phyloP scores from a whole-genome alignment of 345 rosid genomes.

The Melastoma malabathricum region DNA sequence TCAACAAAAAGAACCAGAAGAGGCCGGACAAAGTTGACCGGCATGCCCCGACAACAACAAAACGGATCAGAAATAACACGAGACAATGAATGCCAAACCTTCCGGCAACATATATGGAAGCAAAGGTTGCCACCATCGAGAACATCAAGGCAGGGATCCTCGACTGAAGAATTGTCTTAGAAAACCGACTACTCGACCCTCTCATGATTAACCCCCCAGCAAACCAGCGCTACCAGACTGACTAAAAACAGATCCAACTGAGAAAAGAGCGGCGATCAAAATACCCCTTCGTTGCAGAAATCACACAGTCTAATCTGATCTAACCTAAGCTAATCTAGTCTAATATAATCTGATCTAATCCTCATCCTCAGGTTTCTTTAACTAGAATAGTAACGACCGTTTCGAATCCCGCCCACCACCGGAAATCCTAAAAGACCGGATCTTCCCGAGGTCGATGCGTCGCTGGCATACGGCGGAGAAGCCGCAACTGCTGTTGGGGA shows the following conservation, averaged over 20 bases:
- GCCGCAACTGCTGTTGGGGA: too few species aligned
- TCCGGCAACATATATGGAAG: constrained; percentile 68
- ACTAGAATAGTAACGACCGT: too few species aligned
- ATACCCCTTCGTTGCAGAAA: too few species aligned
- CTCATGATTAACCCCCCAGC: background rate
- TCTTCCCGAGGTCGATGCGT: too few species aligned
- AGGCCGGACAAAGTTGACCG: background rate
- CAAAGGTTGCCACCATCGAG: constrained; percentile 56
- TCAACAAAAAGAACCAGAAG: constrained; percentile 1
- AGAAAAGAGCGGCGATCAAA: background rate
- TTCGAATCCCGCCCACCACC: background rate
- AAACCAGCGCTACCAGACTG: background rate
- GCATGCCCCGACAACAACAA: background rate
- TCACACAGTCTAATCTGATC: too few species aligned
- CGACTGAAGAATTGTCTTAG: constrained; percentile 22
- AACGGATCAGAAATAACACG: background rate
- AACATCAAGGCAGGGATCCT: constrained; percentile 48
- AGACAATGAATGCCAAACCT: constrained; percentile 28
- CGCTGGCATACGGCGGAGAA: too few species aligned
- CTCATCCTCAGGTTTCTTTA: too few species aligned
- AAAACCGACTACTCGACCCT: constrained; percentile 12
- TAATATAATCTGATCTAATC: too few species aligned
- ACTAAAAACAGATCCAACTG: background rate
- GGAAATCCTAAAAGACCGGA: background rate
- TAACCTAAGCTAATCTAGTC: too few species aligned